phyloP scores from a whole-genome alignment of 2,329 filamentous ascomycete genomes.

The Phyllosticta citribraziliensis region DNA sequence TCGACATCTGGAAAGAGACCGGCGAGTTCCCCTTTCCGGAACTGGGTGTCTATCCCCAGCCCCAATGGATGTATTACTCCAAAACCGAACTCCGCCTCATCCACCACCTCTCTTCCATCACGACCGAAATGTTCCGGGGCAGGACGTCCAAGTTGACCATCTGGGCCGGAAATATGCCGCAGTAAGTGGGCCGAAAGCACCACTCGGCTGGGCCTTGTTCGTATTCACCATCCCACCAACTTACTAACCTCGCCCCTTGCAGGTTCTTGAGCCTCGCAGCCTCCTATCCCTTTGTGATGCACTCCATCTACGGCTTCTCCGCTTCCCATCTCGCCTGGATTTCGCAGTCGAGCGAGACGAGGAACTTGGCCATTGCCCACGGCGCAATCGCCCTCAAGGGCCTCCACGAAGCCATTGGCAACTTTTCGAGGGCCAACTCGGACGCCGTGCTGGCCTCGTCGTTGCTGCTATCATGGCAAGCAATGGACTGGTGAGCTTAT shows the following conservation, averaged over 20 bases:
- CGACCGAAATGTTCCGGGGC: slow-evolving; percentile 67
- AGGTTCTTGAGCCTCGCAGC: slow-evolving; percentile 77
- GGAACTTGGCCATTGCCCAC: slow-evolving; percentile 83
- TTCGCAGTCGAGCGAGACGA: slow-evolving; percentile 73
- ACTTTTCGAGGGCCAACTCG: slow-evolving; percentile 76
- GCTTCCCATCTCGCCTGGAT: slow-evolving; percentile 88
- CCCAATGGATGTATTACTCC: slow-evolving; percentile 62
- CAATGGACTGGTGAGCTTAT: slow-evolving; percentile 74
- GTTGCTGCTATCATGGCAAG: slow-evolving; percentile 89
- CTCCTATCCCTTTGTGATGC: slow-evolving; percentile 82
- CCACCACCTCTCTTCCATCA: slow-evolving; percentile 80
- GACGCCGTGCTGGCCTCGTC: slow-evolving; percentile 89
- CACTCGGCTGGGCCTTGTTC: slow-evolving; percentile 14
- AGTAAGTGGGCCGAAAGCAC: slow-evolving; percentile 48
- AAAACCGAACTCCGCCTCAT: slow-evolving; percentile 77
- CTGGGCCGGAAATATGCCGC: slow-evolving; percentile 88
- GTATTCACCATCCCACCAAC: slow-evolving; percentile 20
- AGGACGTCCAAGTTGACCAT: slow-evolving; percentile 77
- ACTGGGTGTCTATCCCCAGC: slow-evolving; percentile 64
- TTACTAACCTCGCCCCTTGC: slow-evolving; percentile 19
- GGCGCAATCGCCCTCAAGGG: slow-evolving; percentile 78
- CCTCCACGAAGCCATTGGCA: slow-evolving; percentile 74
- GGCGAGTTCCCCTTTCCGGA: slow-evolving; percentile 79
- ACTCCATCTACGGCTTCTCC: slow-evolving; percentile 84
- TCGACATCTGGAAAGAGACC: slow-evolving; percentile 75